These are phyloP conservation scores for Penicillium verrucosum DNA, from an alignment of 2,329 filamentous ascomycete species.

Conservation along the genomic window DNA sequence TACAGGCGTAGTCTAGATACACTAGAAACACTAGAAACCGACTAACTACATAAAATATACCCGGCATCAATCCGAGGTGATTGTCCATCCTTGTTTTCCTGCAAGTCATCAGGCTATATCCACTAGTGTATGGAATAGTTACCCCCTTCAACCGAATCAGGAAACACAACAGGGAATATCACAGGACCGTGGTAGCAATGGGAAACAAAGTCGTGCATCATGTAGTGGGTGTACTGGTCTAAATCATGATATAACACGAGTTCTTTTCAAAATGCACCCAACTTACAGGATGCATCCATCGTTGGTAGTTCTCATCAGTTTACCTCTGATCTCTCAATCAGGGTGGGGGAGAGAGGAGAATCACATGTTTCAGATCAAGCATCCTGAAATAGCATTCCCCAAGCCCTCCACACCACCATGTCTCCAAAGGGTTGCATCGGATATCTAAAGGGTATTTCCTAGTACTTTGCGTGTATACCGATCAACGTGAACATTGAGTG, in stretches of 20 bases:
- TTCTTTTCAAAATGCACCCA: not conserved
- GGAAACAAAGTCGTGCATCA: not conserved
- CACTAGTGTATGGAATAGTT: not conserved
- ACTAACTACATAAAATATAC: not conserved
- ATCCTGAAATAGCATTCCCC: not conserved
- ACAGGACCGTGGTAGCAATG: not conserved
- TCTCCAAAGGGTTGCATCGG: slow-evolving; percentile 6
- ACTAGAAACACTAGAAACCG: not conserved
- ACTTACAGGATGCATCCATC: not conserved
- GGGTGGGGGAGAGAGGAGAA: slow-evolving; percentile 2
- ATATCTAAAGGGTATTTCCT: not conserved
- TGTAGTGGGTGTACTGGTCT: not conserved
- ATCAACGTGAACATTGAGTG: not conserved
- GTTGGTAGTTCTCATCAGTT: not conserved
- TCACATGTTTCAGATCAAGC: slow-evolving; percentile 9
- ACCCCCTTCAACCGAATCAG: not conserved
- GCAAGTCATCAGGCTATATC: not conserved
- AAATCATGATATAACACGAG: not conserved
- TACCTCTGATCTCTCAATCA: not conserved
- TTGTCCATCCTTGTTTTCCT: not conserved
- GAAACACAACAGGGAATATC: not conserved
- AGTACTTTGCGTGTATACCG: not conserved
- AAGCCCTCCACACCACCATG: slow-evolving; percentile 1
- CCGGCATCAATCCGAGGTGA: not conserved
- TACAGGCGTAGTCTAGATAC: not conserved